Evolutionary conservation across 140 eudicot species (phyloP).

Genomic region (Flaveria floridana): DNA sequence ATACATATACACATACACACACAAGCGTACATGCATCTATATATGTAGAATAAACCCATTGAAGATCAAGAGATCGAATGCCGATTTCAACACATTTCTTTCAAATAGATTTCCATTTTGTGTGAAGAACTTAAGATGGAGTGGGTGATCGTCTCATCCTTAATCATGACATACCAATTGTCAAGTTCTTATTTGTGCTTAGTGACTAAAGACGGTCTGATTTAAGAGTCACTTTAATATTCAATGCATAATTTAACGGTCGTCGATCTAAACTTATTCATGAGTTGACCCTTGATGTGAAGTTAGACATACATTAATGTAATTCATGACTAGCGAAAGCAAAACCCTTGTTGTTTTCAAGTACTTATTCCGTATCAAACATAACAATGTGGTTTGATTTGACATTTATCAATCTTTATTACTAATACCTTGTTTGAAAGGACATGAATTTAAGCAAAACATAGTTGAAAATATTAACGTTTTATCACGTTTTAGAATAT

Average conservation of each 20-base stretch:
- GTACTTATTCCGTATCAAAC: constrained; percentile 21
- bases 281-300: constrained; percentile 36
- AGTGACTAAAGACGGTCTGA: constrained; percentile 19
- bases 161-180: constrained; percentile 20
- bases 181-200: constrained; percentile 28
- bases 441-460: neutral
- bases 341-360: constrained; percentile 15
- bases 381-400: constrained; percentile 5
- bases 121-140: constrained; percentile 19
- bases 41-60: no score
- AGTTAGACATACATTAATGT: constrained; percentile 23
- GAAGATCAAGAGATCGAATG: neutral
- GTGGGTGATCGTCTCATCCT: constrained; percentile 21
- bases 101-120: neutral
- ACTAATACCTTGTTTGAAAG: neutral
- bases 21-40: no score
- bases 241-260: neutral
- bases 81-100: constrained; percentile 18
- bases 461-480: neutral
- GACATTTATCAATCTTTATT: neutral
- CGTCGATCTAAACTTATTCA: neutral
- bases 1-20: neutral
- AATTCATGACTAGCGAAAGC: constrained; percentile 7
- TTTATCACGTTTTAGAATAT: neutral
- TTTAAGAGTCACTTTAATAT: neutral